These are phyloP conservation scores for Colletotrichum simmondsii DNA, from an alignment of 2,329 filamentous ascomycete species.

Conservation along the genomic window DNA sequence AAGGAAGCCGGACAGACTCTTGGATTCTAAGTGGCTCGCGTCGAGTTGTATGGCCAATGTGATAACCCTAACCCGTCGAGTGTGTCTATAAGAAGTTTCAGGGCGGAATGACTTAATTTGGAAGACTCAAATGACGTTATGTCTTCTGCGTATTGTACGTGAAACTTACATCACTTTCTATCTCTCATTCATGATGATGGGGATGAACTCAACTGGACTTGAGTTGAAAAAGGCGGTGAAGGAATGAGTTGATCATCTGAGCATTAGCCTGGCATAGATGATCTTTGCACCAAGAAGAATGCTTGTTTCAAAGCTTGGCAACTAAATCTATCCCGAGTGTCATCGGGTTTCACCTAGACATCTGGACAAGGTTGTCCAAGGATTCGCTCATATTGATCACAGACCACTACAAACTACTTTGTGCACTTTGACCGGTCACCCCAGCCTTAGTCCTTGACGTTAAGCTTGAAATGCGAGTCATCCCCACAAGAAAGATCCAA, in stretches of 20 bases:
- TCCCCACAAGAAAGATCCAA: neutral
- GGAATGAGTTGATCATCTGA: neutral
- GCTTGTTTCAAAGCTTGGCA: neutral
- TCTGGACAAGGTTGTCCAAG: neutral
- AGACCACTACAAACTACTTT: neutral
- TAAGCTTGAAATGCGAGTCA: neutral
- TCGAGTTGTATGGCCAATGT: no score
- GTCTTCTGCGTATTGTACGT: no score
- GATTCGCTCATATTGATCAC: neutral
- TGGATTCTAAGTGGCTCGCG: conserved; percentile 3
- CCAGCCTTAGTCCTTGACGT: neutral
- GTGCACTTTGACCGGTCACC: neutral
- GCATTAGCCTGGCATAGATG: no score
- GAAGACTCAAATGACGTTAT: no score
- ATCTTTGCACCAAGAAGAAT: neutral
- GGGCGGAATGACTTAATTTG: no score
- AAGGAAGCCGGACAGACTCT: conserved; percentile 47
- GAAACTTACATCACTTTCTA: no score
- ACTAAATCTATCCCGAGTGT: neutral
- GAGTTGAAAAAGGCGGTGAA: neutral
- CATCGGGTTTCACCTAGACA: neutral
- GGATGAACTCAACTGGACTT: no score
- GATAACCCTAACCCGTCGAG: no score
- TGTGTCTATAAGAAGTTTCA: neutral
- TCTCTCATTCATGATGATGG: no score